Evolutionary conservation across 768 basidiomycete species (phyloP).

Genomic region (Lactarius hatsudake): DNA sequence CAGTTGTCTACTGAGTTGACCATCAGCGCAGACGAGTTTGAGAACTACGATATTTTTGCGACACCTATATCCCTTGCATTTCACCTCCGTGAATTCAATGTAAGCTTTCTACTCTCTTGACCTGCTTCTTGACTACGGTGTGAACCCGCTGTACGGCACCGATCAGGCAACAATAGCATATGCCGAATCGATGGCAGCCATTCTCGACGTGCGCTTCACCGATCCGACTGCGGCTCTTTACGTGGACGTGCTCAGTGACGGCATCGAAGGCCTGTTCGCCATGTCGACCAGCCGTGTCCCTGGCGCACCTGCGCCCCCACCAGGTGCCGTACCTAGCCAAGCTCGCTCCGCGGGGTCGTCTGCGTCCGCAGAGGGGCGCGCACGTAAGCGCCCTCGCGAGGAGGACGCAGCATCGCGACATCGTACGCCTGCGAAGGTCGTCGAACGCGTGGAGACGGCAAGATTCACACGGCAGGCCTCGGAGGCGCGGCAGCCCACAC

Average conservation of each 20-base stretch:
- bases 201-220: slow-evolving; percentile 73
- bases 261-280: slow-evolving; percentile 64
- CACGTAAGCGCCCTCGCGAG: slow-evolving; percentile 21
- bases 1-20: slow-evolving; percentile 74
- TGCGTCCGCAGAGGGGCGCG: slow-evolving; percentile 8
- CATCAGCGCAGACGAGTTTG: slow-evolving; percentile 79
- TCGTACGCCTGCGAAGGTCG: slow-evolving; percentile 24
- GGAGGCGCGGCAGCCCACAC: slow-evolving; percentile 24
- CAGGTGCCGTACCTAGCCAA: slow-evolving; percentile 5
- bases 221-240: slow-evolving; percentile 72
- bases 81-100: slow-evolving; percentile 82
- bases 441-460: slow-evolving; percentile 23
- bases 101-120: slow-evolving; percentile 34
- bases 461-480: slow-evolving; percentile 21
- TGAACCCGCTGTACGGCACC: not conserved
- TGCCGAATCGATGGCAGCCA: slow-evolving; percentile 64
- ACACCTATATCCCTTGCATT: slow-evolving; percentile 70
- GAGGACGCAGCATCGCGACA: slow-evolving; percentile 8
- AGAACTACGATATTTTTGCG: slow-evolving; percentile 63
- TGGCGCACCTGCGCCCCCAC: slow-evolving; percentile 29
- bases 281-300: slow-evolving; percentile 72
- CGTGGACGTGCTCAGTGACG: slow-evolving; percentile 71
- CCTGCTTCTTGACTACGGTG: slow-evolving; percentile 5
- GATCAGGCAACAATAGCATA: slow-evolving; percentile 74
- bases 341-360: slow-evolving; percentile 12